Evolutionary conservation across 2,329 filamentous ascomycete genomes (phyloP), one percentile per base, ranked within the genome.

Genomic region (Tolypocladium nubicola): DNA sequence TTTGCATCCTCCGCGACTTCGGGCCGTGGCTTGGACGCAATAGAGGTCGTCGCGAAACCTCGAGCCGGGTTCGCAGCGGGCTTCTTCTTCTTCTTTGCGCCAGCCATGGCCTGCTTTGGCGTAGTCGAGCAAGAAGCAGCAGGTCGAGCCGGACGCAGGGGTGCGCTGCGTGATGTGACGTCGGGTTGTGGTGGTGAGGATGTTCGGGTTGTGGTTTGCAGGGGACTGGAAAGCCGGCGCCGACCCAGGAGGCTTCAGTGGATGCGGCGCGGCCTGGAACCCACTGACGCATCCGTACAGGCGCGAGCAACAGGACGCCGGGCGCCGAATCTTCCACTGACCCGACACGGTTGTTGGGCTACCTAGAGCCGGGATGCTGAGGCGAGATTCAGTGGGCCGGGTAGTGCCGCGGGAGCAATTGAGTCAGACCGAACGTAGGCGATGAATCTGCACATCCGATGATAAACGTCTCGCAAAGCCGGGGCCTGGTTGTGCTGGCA

Each of bases 31-130:
- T 92, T 96, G 30, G 90, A 95, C 49, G 91, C 90, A 59, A 96
- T 82, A 1, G 93, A 97, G 14, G 90, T 95, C 6, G 94, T 99
- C 62, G 93, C 90, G 75, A 97, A 96, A 21, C 92, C 94, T 71
- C 94, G 82, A 43, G 91, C 90, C 59, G 92, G 90, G 72, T 97
- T 97, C 38, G 87, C 83, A 33, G 84, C 83, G 57, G 88, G 81
- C 81, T 97, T 97, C 79, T 90, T 95, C 77, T 97, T 96, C 76
- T 96, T 96, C 73, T 90, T 85, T 59, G 76, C 73, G 49, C 77
- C 79, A 58, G 88, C 87, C 89, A 93, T 93, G 63, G 61, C 66
- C 62, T 52, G 47, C 47, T 35, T 52, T 30, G 30, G 39, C 21
- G 40, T 35, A 19, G 43, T 30, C 8, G 52, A 41, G 41, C 54